Base-by-base conservation (phyloP, 441 rosid genomes). In the Syzygium syzygioides region DNA sequence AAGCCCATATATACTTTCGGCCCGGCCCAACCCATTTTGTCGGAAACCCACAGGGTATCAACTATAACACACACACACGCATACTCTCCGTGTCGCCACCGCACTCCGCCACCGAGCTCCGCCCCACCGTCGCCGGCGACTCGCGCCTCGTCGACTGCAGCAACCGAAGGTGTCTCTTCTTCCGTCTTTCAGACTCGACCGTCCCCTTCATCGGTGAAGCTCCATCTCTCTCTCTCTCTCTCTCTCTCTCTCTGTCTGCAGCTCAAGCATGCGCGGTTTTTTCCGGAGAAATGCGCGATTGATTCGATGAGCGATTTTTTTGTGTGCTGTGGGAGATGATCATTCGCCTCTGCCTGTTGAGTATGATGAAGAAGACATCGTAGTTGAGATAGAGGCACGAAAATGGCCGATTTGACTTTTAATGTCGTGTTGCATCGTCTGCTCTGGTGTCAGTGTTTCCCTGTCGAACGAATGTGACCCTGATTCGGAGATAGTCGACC, bases 11-110 rank as follows among this genome's bases (percentile, higher is more conserved):
- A 5, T 71, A 14, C 28, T 37, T 4, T 62, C 18, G 10, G 32
- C 17, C 5, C 25, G 79, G 80, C 50, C 80, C 2, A 11, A 59
- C 11, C 79, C 79, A 18, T 66, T 60, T 32, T 66, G 32, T 32
- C 79, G 26, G 13, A 34, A 34, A 68, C 79, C 26, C 48, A 5
- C 26, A 1, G 50, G 80, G 28, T 20, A 37, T 34, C 80, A 4
- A 5, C 0, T 9, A 45, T 45, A 7, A 7, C 23, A 1, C 26
- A 4, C 14, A 3, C 14, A 0, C 79, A 1, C 37, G 0, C 45
- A 4, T 14, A 3, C 14, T 5, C 79, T 19, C 71, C 18, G 20
- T 55, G 3, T 55, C 56, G 18, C 56, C 20, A 4, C n/a, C 18
- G 14, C 66, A 7, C 66, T 60, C 26, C 48, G 26, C 48, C 79